These are phyloP conservation scores for Penicillium sp. DNA, from an alignment of 2,329 filamentous ascomycete species.

Conservation along the genomic window DNA sequence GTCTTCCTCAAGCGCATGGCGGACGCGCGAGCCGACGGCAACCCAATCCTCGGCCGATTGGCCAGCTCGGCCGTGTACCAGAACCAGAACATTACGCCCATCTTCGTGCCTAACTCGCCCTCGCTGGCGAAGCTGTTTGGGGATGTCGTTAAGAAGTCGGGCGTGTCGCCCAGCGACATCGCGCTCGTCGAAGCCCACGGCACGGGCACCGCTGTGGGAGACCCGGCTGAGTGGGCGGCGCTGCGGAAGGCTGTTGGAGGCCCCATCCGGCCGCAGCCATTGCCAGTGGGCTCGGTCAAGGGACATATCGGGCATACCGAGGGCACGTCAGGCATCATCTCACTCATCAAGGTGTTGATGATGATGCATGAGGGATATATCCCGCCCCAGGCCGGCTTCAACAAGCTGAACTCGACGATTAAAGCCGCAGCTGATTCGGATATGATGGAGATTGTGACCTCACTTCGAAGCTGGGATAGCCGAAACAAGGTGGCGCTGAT, in stretches of 20 bases:
- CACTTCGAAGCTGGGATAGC: constrained; percentile 9
- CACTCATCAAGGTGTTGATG: constrained; percentile 30
- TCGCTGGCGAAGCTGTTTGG: constrained; percentile 33
- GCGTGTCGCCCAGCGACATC: constrained; percentile 24
- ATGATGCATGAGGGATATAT: constrained; percentile 30
- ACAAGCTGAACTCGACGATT: constrained; percentile 21
- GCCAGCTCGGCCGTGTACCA: constrained; percentile 30
- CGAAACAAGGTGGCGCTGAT: background rate
- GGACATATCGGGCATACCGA: constrained; percentile 38
- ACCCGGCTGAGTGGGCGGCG: constrained; percentile 30
- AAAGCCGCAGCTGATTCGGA: constrained; percentile 3
- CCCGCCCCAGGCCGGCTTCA: constrained; percentile 31
- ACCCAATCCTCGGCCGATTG: constrained; percentile 47
- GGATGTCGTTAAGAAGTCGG: constrained; percentile 22
- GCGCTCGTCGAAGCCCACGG: constrained; percentile 37
- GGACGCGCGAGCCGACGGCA: constrained; percentile 49
- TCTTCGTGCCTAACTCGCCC: constrained; percentile 17
- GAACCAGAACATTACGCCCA: constrained; percentile 27
- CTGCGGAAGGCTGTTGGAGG: constrained; percentile 22
- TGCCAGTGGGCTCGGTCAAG: constrained; percentile 34
- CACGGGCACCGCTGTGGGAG: constrained; percentile 33
- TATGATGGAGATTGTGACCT: constrained; percentile 10
- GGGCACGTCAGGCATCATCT: constrained; percentile 31
- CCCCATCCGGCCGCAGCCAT: constrained; percentile 1
- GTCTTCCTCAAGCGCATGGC: constrained; percentile 51